A percentile compares a stretch with the other conserved stretches of the same genome.
Conservation (phyloP, 2,329 filamentous ascomycete genomes). For the Calonectria crousiana region DNA sequence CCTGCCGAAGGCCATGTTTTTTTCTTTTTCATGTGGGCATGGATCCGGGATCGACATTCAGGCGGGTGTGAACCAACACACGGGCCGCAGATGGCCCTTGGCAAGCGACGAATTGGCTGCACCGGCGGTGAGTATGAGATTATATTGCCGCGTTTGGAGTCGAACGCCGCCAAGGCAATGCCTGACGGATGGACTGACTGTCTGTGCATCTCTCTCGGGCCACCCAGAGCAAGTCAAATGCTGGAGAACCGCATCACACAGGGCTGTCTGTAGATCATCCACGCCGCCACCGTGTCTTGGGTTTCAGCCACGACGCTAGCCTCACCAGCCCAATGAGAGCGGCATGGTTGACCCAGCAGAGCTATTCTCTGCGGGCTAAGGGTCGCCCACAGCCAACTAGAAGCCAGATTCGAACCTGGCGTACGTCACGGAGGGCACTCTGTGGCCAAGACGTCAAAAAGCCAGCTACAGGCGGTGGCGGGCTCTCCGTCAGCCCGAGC, state of each 20-base stretch:
- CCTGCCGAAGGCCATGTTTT: neutral
- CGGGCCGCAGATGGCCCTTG: conserved; percentile 5
- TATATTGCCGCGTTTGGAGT: neutral
- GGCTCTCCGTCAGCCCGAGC: neutral
- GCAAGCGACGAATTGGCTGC: neutral
- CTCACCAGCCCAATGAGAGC: neutral
- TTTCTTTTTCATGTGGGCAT: conserved; percentile 3
- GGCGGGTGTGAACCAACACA: neutral
- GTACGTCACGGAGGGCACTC: neutral
- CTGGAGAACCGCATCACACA: neutral
- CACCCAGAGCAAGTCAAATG: neutral
- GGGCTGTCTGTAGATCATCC: conserved; percentile 2
- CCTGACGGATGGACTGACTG: neutral
- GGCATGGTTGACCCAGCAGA: neutral
- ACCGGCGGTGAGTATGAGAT: conserved; percentile 1
- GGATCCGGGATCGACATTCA: neutral
- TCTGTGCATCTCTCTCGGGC: neutral
- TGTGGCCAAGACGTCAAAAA: neutral
- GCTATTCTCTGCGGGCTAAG: neutral
- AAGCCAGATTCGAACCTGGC: neutral
- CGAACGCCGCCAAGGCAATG: neutral
- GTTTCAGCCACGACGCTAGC: conserved; percentile 7
- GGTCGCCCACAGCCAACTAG: neutral
- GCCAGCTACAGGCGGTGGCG: neutral
- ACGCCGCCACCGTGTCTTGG: neutral